Evolutionary conservation across 1,284 basidiomycete species (phyloP).

Genomic region (Puccinia triticina): DNA sequence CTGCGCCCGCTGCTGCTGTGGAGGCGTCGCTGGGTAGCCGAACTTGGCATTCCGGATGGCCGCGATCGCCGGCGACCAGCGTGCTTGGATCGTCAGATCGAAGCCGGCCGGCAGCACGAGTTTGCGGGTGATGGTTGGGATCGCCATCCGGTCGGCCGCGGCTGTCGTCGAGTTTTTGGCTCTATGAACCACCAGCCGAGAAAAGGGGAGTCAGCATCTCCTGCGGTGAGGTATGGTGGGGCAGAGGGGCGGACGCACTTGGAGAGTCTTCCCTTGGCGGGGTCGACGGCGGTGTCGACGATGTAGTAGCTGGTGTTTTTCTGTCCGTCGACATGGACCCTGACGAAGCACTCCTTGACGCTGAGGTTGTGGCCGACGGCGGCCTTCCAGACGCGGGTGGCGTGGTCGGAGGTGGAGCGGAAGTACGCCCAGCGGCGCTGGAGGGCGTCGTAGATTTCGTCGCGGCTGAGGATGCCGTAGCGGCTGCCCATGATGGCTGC

Average conservation of each 20-base stretch:
- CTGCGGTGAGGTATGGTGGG: no score
- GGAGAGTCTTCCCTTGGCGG: slow-evolving; percentile 46
- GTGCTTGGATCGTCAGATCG: slow-evolving; percentile 45
- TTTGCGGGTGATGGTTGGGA: slow-evolving; percentile 42
- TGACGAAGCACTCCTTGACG: slow-evolving; percentile 51
- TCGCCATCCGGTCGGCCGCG: slow-evolving; percentile 21
- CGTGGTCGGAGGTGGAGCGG: slow-evolving; percentile 20
- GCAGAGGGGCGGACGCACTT: slow-evolving; percentile 26
- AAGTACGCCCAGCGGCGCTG: slow-evolving; percentile 48
- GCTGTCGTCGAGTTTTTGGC: slow-evolving; percentile 13
- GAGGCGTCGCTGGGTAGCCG: slow-evolving; percentile 13
- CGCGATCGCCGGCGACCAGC: slow-evolving; percentile 50
- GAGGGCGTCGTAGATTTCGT: slow-evolving; percentile 44
- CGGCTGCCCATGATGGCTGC: slow-evolving; percentile 49
- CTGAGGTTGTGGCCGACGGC: slow-evolving; percentile 49
- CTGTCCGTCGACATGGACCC: slow-evolving; percentile 47
- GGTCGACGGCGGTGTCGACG: slow-evolving; percentile 48
- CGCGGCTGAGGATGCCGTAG: slow-evolving; percentile 49
- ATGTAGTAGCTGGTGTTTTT: slow-evolving; percentile 50
- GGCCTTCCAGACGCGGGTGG: slow-evolving; percentile 46
- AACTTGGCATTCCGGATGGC: slow-evolving; percentile 51
- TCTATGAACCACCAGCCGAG: not conserved
- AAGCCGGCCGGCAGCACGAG: slow-evolving; percentile 34
- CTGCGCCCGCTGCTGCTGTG: not conserved
- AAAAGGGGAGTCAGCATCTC: not conserved